Base-by-base conservation (phyloP, 768 basidiomycete genomes). In the Leccinum subtestaceum region DNA sequence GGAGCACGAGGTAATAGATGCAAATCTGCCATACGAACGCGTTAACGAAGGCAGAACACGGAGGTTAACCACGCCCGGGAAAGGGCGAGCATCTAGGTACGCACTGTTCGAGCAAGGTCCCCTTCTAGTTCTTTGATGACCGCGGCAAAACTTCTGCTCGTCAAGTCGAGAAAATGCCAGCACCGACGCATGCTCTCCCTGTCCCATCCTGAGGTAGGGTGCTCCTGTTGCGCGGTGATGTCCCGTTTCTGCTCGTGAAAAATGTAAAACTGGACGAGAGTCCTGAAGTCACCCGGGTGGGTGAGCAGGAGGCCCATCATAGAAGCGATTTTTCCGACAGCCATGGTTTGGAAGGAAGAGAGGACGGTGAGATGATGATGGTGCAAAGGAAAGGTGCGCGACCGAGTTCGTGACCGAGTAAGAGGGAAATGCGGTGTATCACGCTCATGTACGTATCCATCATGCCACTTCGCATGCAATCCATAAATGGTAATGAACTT, bases 91-190 rank as follows among this genome's bases (percentile, higher is more conserved):
- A 53, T 9, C 15, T 11, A 3, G 29, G 43, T 13, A 85, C 93
- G 75, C 71, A 97, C 95, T 45, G 88, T 90, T 61, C 96, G 79
- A 4, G 95, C 95, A 61, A 99, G 76, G 71, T 98, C 96, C 1
- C 95, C 96, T 31, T 99, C 95, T 4, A 98, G 78, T 74, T 97
- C 92, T 75, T 96, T 98, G 68, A 98, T 93, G 61, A 99, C 96
- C 1, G 89, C 86, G 0, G 93, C 81, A 65, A 97, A 99, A 75
- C 88, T 92, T 65, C 96, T 76, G 64, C 92, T 93, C 4, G 95
- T 95, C 74, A 79, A 57, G 79, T 98, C 95, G 55, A 98, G 78
- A 66, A 94, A 88, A 7, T 83, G 78, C 95, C 95, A 98, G 69
- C 95, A 98, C 46, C 84, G 80, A 57, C 86, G 83, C 96, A 99